Percentiles rank a stretch among this genome's conserved stretches.
phyloP scores from a whole-genome alignment of 1,284 basidiomycete genomes.

The Coriolopsis trogii region DNA sequence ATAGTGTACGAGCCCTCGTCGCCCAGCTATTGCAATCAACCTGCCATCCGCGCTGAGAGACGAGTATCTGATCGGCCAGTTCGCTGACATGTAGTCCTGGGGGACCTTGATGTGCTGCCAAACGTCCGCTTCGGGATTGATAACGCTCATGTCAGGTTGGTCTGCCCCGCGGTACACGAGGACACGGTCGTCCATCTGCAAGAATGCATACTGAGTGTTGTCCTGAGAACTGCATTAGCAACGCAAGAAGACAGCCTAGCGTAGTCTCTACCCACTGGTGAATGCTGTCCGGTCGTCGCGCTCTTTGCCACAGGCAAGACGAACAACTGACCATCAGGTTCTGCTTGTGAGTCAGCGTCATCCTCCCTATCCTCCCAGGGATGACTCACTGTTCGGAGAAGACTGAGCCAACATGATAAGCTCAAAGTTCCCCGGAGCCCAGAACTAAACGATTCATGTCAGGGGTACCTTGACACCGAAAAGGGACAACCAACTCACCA shows the following conservation, averaged over 20 bases:
- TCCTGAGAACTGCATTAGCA: conserved; percentile 72
- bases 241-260: not conserved
- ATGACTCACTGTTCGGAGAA: conserved; percentile 48
- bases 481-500: conserved; percentile 49
- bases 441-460: conserved; percentile 60
- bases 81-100: conserved; percentile 82
- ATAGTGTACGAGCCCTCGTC: conserved; percentile 91
- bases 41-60: conserved; percentile 91
- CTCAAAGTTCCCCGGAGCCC: conserved; percentile 90
- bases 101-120: conserved; percentile 99
- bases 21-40: conserved; percentile 92
- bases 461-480: not conserved
- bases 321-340: conserved; percentile 74
- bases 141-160: conserved; percentile 97
- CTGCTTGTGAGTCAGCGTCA: conserved; percentile 36
- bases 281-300: conserved; percentile 89
- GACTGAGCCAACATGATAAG: conserved; percentile 70
- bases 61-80: conserved; percentile 96
- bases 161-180: conserved; percentile 97
- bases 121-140: conserved; percentile 98
- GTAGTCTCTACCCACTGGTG: conserved; percentile 61
- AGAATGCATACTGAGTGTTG: conserved; percentile 92
- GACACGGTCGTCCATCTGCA: conserved; percentile 94
- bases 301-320: conserved; percentile 94
- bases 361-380: not conserved